Base-by-base conservation (phyloP, 768 basidiomycete genomes). In the Lepiota venenata region DNA sequence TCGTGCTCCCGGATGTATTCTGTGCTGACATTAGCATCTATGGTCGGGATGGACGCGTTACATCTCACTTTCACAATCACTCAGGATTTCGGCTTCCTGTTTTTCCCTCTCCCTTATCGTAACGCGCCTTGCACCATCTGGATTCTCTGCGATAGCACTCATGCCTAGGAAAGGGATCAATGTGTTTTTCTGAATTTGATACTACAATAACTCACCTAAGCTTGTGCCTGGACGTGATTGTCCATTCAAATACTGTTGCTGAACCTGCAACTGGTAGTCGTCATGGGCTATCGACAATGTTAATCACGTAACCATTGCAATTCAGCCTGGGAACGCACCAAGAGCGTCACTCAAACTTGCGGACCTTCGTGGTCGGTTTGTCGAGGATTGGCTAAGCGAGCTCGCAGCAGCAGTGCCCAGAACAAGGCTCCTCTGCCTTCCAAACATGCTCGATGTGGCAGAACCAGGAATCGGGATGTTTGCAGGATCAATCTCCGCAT, bases 341-440 rank as follows among this genome's bases (percentile, higher is more conserved):
- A 76, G 64, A 25, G 83, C 81, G 63, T 90, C 87, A 61, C 87
- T 90, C 47, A 91, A 71, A 65, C 88, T 89, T 14, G 86, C 85
- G n/a, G 88, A 90, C 52, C 88, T 78, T 53, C 88, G 74, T 46
- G 85, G 81, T 36, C 87, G 80, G n/a, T 74, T 74, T 55, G 61
- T 71, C 10, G 73, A 71, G 27, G 80, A 79, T 53, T 72, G 71
- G 39, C 64, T 63, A 22, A 78, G 63, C 2, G 62, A 61, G 55
- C 50, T 69, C 56, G 63, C 65, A 35, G 55, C 55, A 32, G 60
- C 60, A 9, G 60, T 55, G 40, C 65, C 63, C 44, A 62, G 55
- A 49, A 56, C 58, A 44, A 64, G 61, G 29, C 40, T 57, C 15
- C 56, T 53, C 47, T 63, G 54, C 56, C 62, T 44, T 62, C 65